Conservation (phyloP, 495 filamentous ascomycete genomes). For the Xylaria venustula region DNA sequence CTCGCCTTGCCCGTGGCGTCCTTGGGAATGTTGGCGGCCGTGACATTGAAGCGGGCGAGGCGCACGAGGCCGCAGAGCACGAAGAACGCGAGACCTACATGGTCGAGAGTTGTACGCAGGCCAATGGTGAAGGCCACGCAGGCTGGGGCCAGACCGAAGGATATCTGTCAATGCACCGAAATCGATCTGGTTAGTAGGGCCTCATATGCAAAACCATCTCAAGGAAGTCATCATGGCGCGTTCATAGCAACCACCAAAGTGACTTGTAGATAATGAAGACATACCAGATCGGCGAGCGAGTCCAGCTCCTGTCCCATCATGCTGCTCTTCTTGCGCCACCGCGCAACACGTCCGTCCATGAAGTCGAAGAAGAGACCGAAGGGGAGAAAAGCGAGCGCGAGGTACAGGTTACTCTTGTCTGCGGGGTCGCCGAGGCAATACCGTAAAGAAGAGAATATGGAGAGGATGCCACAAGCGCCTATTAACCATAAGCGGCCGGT, state of each 20-base stretch:
- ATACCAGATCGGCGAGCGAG: constrained; percentile 93
- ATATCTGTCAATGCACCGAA: constrained; percentile 69
- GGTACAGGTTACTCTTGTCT: constrained; percentile 66
- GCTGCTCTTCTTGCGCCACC: constrained; percentile 93
- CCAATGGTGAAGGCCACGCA: constrained; percentile 85
- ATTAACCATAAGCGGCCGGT: not conserved
- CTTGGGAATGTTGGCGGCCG: constrained; percentile 78
- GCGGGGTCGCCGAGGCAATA: constrained; percentile 79
- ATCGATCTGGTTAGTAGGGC: constrained; percentile 9
- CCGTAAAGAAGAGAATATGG: constrained; percentile 91
- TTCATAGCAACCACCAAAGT: not conserved
- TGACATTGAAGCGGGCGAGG: constrained; percentile 96
- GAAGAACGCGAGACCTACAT: constrained; percentile 81
- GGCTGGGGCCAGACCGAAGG: constrained; percentile 91
- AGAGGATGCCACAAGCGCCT: constrained; percentile 87
- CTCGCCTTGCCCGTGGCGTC: constrained; percentile 85
- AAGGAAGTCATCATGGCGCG: not conserved
- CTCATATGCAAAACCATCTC: too few relatives aligned
- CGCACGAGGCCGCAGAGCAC: constrained; percentile 94
- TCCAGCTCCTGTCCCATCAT: constrained; percentile 98
- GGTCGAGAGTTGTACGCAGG: constrained; percentile 81
- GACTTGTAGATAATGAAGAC: constrained; percentile 8
- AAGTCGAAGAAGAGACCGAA: constrained; percentile 98
- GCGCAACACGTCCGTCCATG: constrained; percentile 93
- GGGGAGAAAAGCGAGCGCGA: constrained; percentile 84